Evolutionary conservation across 257 asterid genomes (phyloP).

Genomic region (Cynanchum wilfordii): DNA sequence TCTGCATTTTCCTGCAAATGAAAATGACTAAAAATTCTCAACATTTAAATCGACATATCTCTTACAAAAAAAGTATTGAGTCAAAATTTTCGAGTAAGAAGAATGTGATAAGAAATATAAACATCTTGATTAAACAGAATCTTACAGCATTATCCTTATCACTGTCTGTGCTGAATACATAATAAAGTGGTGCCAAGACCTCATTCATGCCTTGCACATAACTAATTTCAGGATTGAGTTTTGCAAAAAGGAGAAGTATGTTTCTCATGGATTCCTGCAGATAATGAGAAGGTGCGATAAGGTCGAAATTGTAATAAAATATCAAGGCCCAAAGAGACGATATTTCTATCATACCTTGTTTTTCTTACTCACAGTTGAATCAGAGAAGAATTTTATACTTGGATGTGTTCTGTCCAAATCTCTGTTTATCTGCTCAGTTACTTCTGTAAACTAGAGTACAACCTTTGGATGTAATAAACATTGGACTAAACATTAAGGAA

Average conservation of each 20-base stretch:
- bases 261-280: slow-evolving; percentile 23
- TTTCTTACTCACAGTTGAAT: slow-evolving; percentile 17
- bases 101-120: neutral
- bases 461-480: neutral
- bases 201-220: slow-evolving; percentile 32
- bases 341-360: slow-evolving; percentile 9
- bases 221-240: slow-evolving; percentile 23
- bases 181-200: slow-evolving; percentile 22
- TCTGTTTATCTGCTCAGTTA: slow-evolving; percentile 20
- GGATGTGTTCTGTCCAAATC: slow-evolving; percentile 21
- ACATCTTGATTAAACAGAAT: neutral
- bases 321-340: neutral
- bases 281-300: neutral
- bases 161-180: slow-evolving; percentile 19
- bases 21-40: neutral
- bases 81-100: neutral
- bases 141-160: slow-evolving; percentile 18
- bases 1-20: slow-evolving; percentile 13
- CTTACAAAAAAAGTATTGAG: neutral
- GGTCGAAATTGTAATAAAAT: neutral
- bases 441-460: slow-evolving; percentile 20
- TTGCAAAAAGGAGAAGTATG: slow-evolving; percentile 23
- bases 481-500: neutral
- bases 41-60: neutral
- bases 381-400: slow-evolving; percentile 17